These are phyloP conservation scores for Nigrospora osmanthi DNA, from an alignment of 2,329 filamentous ascomycete species.

Conservation along the genomic window DNA sequence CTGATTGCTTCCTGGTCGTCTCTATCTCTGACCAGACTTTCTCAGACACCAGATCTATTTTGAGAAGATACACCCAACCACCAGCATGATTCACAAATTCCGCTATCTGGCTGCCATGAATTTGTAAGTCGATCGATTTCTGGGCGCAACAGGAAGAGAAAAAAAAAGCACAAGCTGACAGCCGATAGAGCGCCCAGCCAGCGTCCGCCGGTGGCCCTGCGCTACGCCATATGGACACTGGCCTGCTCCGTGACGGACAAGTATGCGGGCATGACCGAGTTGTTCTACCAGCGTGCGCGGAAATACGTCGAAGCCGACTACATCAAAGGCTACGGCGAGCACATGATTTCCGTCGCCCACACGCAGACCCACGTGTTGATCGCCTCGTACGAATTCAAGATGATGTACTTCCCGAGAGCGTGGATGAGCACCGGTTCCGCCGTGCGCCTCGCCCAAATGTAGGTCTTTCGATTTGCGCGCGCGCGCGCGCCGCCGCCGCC, in stretches of 20 bases:
- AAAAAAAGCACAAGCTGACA: slow-evolving; percentile 5
- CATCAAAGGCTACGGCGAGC: slow-evolving; percentile 85
- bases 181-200: slow-evolving; percentile 60
- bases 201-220: slow-evolving; percentile 77
- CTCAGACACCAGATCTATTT: slow-evolving; percentile 76
- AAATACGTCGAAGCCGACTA: slow-evolving; percentile 89
- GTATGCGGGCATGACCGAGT: slow-evolving; percentile 68
- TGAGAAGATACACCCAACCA: slow-evolving; percentile 76
- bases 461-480: slow-evolving; percentile 15
- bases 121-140: slow-evolving; percentile 38
- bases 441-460: slow-evolving; percentile 79
- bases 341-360: slow-evolving; percentile 77
- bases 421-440: slow-evolving; percentile 88
- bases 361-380: slow-evolving; percentile 79
- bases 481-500: slow-evolving; percentile 20
- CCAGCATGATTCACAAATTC: slow-evolving; percentile 84
- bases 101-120: slow-evolving; percentile 86
- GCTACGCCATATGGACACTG: slow-evolving; percentile 94
- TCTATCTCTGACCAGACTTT: background rate
- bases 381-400: slow-evolving; percentile 85
- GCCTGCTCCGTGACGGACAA: slow-evolving; percentile 82
- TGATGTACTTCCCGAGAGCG: slow-evolving; percentile 93
- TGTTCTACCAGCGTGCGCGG: slow-evolving; percentile 83
- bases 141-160: background rate
- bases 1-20: background rate